These are phyloP conservation scores for Chlorella sorokiniana DNA, from an alignment of 139 green algal genomes.

Conservation along the genomic window DNA sequence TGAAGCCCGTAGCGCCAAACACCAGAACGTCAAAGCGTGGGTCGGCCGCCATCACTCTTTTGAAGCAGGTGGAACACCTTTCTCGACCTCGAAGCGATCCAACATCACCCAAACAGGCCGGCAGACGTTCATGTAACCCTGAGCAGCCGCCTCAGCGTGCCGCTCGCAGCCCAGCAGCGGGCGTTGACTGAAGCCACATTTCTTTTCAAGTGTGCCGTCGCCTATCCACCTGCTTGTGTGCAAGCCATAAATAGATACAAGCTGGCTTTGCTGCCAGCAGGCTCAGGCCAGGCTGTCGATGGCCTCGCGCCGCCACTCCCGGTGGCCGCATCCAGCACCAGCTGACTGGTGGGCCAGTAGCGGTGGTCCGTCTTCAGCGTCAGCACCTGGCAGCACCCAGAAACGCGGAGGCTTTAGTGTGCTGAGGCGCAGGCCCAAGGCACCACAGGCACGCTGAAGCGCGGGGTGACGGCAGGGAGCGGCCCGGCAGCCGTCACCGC, in stretches of 20 bases:
- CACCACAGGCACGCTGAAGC: neutral
- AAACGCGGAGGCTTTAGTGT: neutral
- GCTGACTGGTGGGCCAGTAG: slow-evolving; percentile 88
- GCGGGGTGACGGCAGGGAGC: neutral
- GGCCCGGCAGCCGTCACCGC: neutral
- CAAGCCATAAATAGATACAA: too few relatives aligned
- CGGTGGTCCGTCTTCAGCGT: slow-evolving; percentile 81
- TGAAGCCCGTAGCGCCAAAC: slow-evolving; percentile 70
- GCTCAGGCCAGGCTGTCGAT: neutral
- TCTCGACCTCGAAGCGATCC: too few relatives aligned
- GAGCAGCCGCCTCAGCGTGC: too few relatives aligned
- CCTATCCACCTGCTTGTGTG: too few relatives aligned
- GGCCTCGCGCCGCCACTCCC: slow-evolving; percentile 58
- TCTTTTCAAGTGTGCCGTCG: too few relatives aligned
- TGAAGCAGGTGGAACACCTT: neutral
- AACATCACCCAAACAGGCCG: too few relatives aligned
- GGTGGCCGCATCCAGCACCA: slow-evolving; percentile 57
- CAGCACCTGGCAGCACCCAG: slow-evolving; percentile 60
- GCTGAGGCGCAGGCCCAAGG: neutral
- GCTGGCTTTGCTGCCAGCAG: too few relatives aligned
- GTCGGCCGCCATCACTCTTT: neutral
- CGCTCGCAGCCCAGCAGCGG: too few relatives aligned
- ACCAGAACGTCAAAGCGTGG: slow-evolving; percentile 45
- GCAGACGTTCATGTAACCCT: too few relatives aligned
- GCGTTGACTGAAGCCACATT: too few relatives aligned